These are phyloP conservation scores for Clonostachys byssicola DNA, from an alignment of 2,329 filamentous ascomycete genomes.

Conservation along the genomic window DNA sequence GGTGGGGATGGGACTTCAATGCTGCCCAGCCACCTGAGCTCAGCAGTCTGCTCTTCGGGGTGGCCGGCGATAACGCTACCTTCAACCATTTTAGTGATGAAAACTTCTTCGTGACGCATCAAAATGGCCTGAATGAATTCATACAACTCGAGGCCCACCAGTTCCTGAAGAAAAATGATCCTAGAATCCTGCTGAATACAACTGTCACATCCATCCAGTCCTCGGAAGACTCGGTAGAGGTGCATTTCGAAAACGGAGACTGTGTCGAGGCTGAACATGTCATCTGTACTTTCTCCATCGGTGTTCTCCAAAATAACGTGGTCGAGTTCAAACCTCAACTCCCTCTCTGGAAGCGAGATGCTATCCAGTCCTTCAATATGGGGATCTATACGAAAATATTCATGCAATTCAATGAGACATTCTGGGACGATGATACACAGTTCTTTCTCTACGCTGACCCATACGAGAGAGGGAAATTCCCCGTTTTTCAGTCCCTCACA, in stretches of 20 bases:
- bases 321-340: conserved; percentile 55
- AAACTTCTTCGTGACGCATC: conserved; percentile 58
- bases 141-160: conserved; percentile 51
- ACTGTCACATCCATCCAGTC: conserved; percentile 52
- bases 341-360: conserved; percentile 59
- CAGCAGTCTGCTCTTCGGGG: conserved; percentile 49
- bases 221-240: conserved; percentile 38
- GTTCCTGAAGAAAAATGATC: conserved; percentile 51
- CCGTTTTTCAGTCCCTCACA: conserved; percentile 61
- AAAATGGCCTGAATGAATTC: conserved; percentile 56
- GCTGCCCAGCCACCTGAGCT: conserved; percentile 50
- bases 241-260: conserved; percentile 46
- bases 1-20: conserved; percentile 56
- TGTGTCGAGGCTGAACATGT: conserved; percentile 59
- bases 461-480: conserved; percentile 35
- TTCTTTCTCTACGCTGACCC: conserved; percentile 41
- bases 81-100: conserved; percentile 59
- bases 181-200: conserved; percentile 53
- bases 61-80: conserved; percentile 53
- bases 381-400: conserved; percentile 73
- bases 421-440: conserved; percentile 48
- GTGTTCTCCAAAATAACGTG: conserved; percentile 59
- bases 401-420: conserved; percentile 62
- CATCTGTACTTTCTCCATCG: conserved; percentile 64
- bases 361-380: conserved; percentile 63